Evolutionary conservation across 257 asterid species (phyloP).

Genomic region (Marsdenia floribunda): DNA sequence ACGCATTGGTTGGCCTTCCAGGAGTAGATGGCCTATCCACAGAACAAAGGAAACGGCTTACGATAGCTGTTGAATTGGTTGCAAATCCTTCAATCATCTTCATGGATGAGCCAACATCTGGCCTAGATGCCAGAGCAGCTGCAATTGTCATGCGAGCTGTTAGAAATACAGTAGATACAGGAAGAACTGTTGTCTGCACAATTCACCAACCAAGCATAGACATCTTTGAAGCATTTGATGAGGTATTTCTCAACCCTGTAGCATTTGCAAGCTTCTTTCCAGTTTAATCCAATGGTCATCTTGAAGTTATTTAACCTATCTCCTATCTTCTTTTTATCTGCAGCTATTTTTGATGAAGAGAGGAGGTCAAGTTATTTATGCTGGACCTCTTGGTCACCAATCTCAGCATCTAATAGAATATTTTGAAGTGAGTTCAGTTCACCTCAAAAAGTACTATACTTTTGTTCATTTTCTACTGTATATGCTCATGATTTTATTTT

Average conservation of each 20-base stretch:
- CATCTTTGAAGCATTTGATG: slow-evolving; percentile 62
- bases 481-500: slow-evolving; percentile 1
- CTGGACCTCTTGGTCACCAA: slow-evolving; percentile 56
- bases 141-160: slow-evolving; percentile 74
- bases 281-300: neutral
- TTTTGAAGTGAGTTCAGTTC: slow-evolving; percentile 40
- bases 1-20: slow-evolving; percentile 57
- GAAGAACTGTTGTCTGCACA: slow-evolving; percentile 68
- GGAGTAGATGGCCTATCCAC: slow-evolving; percentile 64
- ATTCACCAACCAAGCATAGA: slow-evolving; percentile 76
- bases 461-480: neutral
- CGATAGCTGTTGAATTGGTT: slow-evolving; percentile 62
- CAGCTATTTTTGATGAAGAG: slow-evolving; percentile 61
- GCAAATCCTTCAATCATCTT: slow-evolving; percentile 68
- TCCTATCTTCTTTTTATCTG: neutral
- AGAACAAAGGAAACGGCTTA: slow-evolving; percentile 62
- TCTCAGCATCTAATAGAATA: slow-evolving; percentile 49
- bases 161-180: slow-evolving; percentile 63
- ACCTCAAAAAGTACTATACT: neutral
- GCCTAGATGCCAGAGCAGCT: slow-evolving; percentile 70
- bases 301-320: neutral
- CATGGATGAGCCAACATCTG: slow-evolving; percentile 78
- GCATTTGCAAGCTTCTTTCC: neutral
- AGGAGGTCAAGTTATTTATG: slow-evolving; percentile 66
- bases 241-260: slow-evolving; percentile 26